Base-by-base conservation (phyloP, 2,329 filamentous ascomycete genomes). In the Neospermospora avenae region DNA sequence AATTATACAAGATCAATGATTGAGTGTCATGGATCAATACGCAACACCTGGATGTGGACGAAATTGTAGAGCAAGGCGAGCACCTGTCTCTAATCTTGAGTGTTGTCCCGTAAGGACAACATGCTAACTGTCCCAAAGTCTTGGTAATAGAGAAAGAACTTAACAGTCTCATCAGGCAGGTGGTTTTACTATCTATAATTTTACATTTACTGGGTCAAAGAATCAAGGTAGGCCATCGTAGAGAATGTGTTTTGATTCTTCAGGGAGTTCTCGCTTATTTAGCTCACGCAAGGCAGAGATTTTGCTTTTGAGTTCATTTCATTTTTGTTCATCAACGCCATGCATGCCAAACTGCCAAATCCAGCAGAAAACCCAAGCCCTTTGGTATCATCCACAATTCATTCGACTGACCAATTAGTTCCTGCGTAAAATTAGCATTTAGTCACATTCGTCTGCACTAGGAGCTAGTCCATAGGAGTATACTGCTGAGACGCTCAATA, bases 151-250 rank as follows among this genome's bases (percentile, higher is more conserved):
- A 34, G 45, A 49, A 51, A 11, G 48, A 62, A 83, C 97, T 98
- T 87, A 98, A 98, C 81, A 84, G 80, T 74, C 86, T 98, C 76
- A 89, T 99, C 83, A 87, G 91, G 80, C 91, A 96, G 84, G 98
- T 98, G 95, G n/a, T n/a, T n/a, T n/a, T n/a, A n/a, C n/a, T n/a
- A n/a, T n/a, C n/a, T n/a, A n/a, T n/a, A n/a, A 7, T 39, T 39
- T 39, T n/a, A 39, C 37, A n/a, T 5, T 39, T 13, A 7, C 11
- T 39, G 5, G 16, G 37, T 39, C 37, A 39, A 13, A n/a, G 7
- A 39, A 39, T 4, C 8, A 39, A 39, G 37, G 16, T 39, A 13
- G 14, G 37, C 16, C 14, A 3, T 39, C 14, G 37, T 16, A 18
- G 25, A 31, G 45, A 49, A 49, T 34, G 46, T 49, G 46, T n/a